Evolutionary conservation across 2,329 filamentous ascomycete species (phyloP).

Genomic region (Nigrospora sphaerica): DNA sequence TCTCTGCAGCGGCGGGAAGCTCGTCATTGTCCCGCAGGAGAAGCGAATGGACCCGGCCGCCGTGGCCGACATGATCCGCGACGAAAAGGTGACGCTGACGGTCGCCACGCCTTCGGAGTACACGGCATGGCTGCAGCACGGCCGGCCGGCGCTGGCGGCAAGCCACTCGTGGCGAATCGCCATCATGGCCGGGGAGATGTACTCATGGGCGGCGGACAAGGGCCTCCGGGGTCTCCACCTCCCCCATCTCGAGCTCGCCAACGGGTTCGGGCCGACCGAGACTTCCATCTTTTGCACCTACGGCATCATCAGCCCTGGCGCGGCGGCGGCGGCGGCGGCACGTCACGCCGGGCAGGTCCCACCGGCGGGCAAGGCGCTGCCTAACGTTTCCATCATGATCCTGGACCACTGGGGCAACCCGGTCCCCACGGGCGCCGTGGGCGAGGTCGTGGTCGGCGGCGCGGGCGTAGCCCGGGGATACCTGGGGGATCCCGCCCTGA

Average conservation of each 20-base stretch:
- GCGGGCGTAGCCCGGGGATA: constrained; percentile 27
- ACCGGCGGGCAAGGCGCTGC: background rate
- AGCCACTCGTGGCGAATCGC: background rate
- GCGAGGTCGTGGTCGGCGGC: constrained; percentile 35
- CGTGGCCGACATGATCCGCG: constrained; percentile 22
- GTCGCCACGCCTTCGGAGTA: constrained; percentile 31
- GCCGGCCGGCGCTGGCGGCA: background rate
- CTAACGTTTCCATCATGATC: constrained; percentile 23
- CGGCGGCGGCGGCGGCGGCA: background rate
- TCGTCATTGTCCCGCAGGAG: constrained; percentile 16
- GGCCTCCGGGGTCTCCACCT: too few relatives aligned
- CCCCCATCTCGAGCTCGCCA: constrained; percentile 6
- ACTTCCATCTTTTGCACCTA: constrained; percentile 4
- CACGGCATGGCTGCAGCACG: constrained; percentile 11
- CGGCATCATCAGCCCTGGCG: background rate
- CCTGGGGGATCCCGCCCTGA: constrained; percentile 15
- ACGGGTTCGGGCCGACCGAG: constrained; percentile 11
- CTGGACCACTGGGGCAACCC: constrained; percentile 27
- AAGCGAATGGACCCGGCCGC: constrained; percentile 23
- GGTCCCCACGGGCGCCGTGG: constrained; percentile 30
- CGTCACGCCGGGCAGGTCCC: too few relatives aligned
- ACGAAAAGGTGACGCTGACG: constrained; percentile 25
- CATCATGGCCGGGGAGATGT: too few relatives aligned
- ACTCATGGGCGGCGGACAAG: too few relatives aligned
- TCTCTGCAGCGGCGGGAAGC: constrained; percentile 23